Conservation (phyloP, 2,329 filamentous ascomycete genomes). For the Remersonia thermophila region DNA sequence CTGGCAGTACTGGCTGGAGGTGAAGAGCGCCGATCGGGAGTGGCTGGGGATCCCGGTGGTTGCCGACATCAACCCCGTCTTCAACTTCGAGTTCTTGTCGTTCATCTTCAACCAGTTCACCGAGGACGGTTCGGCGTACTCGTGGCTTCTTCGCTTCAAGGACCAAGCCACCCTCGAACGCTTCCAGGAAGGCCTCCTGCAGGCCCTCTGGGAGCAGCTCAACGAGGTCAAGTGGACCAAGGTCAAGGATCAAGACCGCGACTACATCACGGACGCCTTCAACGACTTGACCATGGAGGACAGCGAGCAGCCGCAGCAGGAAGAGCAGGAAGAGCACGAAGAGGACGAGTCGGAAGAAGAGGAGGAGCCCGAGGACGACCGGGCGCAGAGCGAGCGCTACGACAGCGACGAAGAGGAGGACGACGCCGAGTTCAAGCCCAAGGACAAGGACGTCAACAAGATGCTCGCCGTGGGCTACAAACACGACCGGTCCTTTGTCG, state of each 20-base stretch:
- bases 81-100: constrained; percentile 97
- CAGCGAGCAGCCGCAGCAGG: constrained; percentile 37
- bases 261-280: constrained; percentile 93
- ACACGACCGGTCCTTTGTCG: constrained; percentile 91
- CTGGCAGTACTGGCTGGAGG: constrained; percentile 94
- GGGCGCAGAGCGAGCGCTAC: constrained; percentile 43
- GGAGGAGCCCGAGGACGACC: constrained; percentile 46
- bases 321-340: constrained; percentile 30
- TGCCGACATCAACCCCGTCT: constrained; percentile 91
- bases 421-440: constrained; percentile 59
- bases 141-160: constrained; percentile 88
- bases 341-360: constrained; percentile 42
- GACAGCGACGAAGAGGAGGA: constrained; percentile 57
- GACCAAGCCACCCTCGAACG: constrained; percentile 67
- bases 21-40: constrained; percentile 60
- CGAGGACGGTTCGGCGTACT: constrained; percentile 78
- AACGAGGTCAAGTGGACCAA: constrained; percentile 93
- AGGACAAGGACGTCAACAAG: constrained; percentile 71
- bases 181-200: constrained; percentile 91
- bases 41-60: constrained; percentile 81
- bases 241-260: constrained; percentile 79
- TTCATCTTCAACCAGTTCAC: constrained; percentile 98
- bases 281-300: constrained; percentile 91
- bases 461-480: constrained; percentile 95
- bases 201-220: constrained; percentile 89